Conservation (phyloP, 192 early-diverging fungal species). For the Podochytrium sp. region DNA sequence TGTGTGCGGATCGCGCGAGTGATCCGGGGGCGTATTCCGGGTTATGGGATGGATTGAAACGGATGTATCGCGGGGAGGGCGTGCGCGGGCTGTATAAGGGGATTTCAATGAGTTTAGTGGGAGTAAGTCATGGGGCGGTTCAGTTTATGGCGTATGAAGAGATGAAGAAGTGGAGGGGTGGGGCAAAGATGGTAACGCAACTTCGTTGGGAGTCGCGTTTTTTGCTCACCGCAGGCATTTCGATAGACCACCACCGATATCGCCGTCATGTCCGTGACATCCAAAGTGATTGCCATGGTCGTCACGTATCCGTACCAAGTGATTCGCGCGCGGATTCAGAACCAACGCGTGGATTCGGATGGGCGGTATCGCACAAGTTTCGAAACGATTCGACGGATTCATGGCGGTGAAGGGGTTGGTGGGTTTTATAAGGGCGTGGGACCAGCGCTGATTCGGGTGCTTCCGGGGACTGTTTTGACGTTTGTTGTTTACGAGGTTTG, state of each 20-base stretch:
- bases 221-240: neutral
- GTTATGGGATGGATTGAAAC: slow-evolving; percentile 68
- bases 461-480: slow-evolving; percentile 93
- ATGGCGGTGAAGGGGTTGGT: slow-evolving; percentile 69
- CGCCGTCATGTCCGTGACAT: slow-evolving; percentile 80
- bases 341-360: slow-evolving; percentile 45
- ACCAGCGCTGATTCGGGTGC: slow-evolving; percentile 82
- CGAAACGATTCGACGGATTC: slow-evolving; percentile 73
- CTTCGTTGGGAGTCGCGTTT: slow-evolving; percentile 14
- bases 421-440: slow-evolving; percentile 95
- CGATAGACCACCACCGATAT: slow-evolving; percentile 64
- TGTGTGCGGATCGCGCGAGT: slow-evolving; percentile 55
- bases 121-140: slow-evolving; percentile 93
- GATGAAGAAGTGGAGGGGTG: slow-evolving; percentile 70
- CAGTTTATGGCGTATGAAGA: slow-evolving; percentile 99
- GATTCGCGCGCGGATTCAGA: slow-evolving; percentile 81
- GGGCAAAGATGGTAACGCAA: slow-evolving; percentile 18
- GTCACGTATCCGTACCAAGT: slow-evolving; percentile 95
- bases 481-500: slow-evolving; percentile 92
- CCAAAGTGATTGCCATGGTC: slow-evolving; percentile 85
- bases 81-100: slow-evolving; percentile 87
- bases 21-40: slow-evolving; percentile 51
- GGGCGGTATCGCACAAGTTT: slow-evolving; percentile 45
- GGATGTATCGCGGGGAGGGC: slow-evolving; percentile 79
- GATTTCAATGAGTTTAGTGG: slow-evolving; percentile 85